These are phyloP conservation scores for Russula sp. DNA, from an alignment of 768 basidiomycete species.

Conservation along the genomic window DNA sequence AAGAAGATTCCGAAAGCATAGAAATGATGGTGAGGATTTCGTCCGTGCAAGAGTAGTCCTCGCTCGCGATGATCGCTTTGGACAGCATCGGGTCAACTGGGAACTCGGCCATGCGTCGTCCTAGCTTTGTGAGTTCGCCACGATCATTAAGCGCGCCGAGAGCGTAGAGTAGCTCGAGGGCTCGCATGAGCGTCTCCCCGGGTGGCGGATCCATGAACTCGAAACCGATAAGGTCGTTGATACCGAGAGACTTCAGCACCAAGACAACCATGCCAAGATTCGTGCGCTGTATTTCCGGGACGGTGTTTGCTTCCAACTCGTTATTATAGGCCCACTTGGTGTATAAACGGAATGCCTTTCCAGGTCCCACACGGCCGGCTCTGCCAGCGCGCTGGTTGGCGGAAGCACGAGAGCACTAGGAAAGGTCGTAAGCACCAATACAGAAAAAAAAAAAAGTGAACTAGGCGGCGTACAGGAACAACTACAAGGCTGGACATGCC, in stretches of 20 bases:
- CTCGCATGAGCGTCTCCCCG: conserved; percentile 94
- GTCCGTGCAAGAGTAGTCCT: conserved; percentile 90
- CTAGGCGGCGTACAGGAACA: conserved; percentile 65
- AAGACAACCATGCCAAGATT: conserved; percentile 95
- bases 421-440: neutral
- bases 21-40: conserved; percentile 96
- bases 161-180: conserved; percentile 89
- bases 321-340: conserved; percentile 98
- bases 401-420: conserved; percentile 90
- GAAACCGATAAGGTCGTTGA: conserved; percentile 97
- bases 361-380: conserved; percentile 96
- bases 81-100: conserved; percentile 98
- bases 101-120: conserved; percentile 97
- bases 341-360: conserved; percentile 96
- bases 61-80: conserved; percentile 94
- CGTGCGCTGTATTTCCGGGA: conserved; percentile 98
- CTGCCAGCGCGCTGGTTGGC: conserved; percentile 96
- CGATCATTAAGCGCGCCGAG: conserved; percentile 93
- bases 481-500: conserved; percentile 97
- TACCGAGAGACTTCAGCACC: conserved; percentile 91
- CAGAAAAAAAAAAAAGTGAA: neutral
- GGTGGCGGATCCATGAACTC: conserved; percentile 99
- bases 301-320: conserved; percentile 94
- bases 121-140: conserved; percentile 95
- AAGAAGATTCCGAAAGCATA: conserved; percentile 94